Percentiles rank a stretch among this genome's conserved stretches.
These are phyloP conservation scores for Acorus gramineus DNA, from an alignment of 106 monocot genomes.

Conservation along the genomic window DNA sequence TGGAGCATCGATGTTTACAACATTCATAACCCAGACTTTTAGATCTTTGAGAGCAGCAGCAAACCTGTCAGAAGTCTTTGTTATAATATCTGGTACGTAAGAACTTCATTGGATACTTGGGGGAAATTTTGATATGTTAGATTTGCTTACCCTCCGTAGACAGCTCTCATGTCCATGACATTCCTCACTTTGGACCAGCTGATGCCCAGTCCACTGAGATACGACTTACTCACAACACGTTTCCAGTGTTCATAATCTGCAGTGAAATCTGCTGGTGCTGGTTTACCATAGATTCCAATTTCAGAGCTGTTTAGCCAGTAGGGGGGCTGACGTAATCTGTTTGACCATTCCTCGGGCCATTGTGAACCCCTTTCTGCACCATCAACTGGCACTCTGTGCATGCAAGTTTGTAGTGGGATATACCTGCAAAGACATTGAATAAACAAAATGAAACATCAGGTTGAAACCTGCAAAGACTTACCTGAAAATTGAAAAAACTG, in stretches of 20 bases:
- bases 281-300: conserved; percentile 52
- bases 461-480: too few species aligned
- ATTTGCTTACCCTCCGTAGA: conserved; percentile 80
- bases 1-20: conserved; percentile 73
- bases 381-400: conserved; percentile 59
- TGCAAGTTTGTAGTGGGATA: conserved; percentile 63
- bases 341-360: conserved; percentile 79
- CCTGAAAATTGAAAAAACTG: too few species aligned
- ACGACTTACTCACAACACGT: conserved; percentile 46
- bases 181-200: conserved; percentile 81
- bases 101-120: too few species aligned
- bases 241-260: conserved; percentile 74
- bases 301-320: conserved; percentile 71
- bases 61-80: conserved; percentile 32
- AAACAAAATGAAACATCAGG: too few species aligned
- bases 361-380: conserved; percentile 34
- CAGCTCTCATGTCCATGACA: conserved; percentile 97
- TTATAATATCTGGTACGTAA: not conserved
- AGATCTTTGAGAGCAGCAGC: conserved; percentile 79
- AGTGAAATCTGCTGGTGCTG: conserved; percentile 50
- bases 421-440: conserved; percentile 34
- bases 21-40: conserved; percentile 94
- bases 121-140: too few species aligned
- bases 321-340: conserved; percentile 39
- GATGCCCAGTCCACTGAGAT: conserved; percentile 58